A percentile compares a stretch with the other conserved stretches of the same genome.
Evolutionary conservation across 2,329 filamentous ascomycete species (phyloP).

Genomic region (Colletotrichum sp.): DNA sequence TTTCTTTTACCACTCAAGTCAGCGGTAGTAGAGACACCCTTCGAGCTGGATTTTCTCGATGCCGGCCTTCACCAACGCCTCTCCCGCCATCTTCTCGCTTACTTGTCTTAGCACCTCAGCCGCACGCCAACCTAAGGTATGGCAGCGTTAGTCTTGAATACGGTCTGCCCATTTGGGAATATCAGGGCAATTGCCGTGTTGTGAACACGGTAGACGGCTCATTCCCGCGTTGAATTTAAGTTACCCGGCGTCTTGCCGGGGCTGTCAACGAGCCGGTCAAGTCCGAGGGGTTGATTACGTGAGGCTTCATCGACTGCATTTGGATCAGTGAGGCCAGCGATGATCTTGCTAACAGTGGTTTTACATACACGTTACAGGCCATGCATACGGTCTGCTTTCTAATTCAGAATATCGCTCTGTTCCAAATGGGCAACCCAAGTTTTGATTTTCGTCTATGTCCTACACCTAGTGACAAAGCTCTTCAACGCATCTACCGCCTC

Average conservation of each 20-base stretch:
- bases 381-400: background rate
- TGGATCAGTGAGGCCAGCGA: background rate
- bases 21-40: no score
- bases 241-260: background rate
- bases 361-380: background rate
- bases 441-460: background rate
- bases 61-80: background rate
- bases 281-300: background rate
- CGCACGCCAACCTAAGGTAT: background rate
- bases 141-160: background rate
- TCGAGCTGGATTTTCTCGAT: background rate
- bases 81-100: background rate
- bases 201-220: background rate
- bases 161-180: background rate
- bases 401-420: background rate
- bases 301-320: background rate
- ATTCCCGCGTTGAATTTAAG: background rate
- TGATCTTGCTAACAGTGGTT: background rate
- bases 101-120: background rate
- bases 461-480: constrained; percentile 6
- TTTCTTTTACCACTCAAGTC: background rate
- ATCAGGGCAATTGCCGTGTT: no score
- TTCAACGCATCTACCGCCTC: constrained; percentile 44
- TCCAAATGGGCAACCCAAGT: background rate
- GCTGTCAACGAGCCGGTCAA: background rate